A percentile compares a stretch with the other conserved stretches of the same genome.
Evolutionary conservation across 495 filamentous ascomycete species (phyloP).

Genomic region (Pyronema domesticum): DNA sequence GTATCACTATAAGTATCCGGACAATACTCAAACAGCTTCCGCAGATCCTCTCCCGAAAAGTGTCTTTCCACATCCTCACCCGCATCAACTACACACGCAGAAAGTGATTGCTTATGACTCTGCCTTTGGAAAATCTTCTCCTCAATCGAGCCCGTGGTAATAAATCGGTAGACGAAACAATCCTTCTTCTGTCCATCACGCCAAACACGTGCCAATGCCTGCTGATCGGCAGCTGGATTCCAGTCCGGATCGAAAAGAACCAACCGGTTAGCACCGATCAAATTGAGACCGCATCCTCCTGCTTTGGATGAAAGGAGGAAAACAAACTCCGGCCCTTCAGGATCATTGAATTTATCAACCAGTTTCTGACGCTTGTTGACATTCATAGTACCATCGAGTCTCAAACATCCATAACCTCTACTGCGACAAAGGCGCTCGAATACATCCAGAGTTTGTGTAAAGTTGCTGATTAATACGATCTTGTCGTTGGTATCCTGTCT

Average conservation of each 20-base stretch:
- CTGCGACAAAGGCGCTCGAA: conserved; percentile 82
- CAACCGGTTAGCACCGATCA: conserved; percentile 92
- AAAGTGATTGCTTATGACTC: conserved; percentile 92
- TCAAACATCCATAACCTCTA: conserved; percentile 65
- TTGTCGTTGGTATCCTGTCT: conserved; percentile 96
- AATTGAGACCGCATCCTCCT: conserved; percentile 88
- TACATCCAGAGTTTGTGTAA: conserved; percentile 88
- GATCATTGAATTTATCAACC: conserved; percentile 96
- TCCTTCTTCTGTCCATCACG: conserved; percentile 98
- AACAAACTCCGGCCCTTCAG: conserved; percentile 74
- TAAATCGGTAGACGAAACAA: conserved; percentile 98
- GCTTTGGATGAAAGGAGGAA: conserved; percentile 94
- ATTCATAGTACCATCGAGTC: conserved; percentile 93
- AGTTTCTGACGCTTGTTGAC: conserved; percentile 93
- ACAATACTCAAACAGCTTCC: conserved; percentile 87
- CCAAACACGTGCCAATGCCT: conserved; percentile 93
- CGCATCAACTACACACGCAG: conserved; percentile 91
- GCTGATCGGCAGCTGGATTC: conserved; percentile 97
- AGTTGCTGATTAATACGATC: conserved; percentile 97
- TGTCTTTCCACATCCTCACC: conserved; percentile 95
- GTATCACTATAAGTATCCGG: conserved; percentile 74
- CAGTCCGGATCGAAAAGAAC: conserved; percentile 98
- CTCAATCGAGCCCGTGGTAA: conserved; percentile 92
- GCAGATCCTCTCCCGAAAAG: conserved; percentile 72
- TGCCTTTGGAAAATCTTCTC: conserved; percentile 99